Evolutionary conservation across 345 rosid species (phyloP).

Genomic region (Lenwebbia sp.): DNA sequence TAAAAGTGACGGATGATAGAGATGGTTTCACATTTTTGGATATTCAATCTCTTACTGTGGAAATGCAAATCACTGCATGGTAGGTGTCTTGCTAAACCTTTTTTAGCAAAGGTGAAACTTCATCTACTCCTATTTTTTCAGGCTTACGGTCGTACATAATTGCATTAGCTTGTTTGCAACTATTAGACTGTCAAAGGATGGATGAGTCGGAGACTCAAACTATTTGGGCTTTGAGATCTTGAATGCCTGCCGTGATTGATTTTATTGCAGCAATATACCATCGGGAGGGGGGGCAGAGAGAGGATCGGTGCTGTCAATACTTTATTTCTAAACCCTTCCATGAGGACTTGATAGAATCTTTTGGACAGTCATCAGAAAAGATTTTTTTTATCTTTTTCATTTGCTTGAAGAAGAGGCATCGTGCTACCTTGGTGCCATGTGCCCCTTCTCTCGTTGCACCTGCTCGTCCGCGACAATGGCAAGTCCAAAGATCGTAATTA

Average conservation of each 20-base stretch:
- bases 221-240: background rate
- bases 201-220: background rate
- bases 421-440: slow-evolving; percentile 4
- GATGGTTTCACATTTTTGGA: background rate
- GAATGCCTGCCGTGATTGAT: background rate
- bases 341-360: background rate
- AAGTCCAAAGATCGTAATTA: slow-evolving; percentile 14
- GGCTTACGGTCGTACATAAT: background rate
- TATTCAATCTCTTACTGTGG: background rate
- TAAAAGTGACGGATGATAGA: background rate
- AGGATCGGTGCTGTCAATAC: background rate
- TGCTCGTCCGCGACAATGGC: slow-evolving; percentile 12
- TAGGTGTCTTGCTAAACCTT: background rate
- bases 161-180: background rate
- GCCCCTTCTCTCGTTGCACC: background rate
- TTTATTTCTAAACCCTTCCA: background rate
- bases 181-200: background rate
- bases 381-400: background rate
- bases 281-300: background rate
- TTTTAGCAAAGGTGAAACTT: background rate
- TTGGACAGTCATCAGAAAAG: background rate
- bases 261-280: background rate
- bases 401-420: background rate
- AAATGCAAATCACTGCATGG: background rate
- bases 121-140: background rate